phyloP scores from a whole-genome alignment of 1,284 basidiomycete genomes.

The Cutaneotrichosporon dermatis region DNA sequence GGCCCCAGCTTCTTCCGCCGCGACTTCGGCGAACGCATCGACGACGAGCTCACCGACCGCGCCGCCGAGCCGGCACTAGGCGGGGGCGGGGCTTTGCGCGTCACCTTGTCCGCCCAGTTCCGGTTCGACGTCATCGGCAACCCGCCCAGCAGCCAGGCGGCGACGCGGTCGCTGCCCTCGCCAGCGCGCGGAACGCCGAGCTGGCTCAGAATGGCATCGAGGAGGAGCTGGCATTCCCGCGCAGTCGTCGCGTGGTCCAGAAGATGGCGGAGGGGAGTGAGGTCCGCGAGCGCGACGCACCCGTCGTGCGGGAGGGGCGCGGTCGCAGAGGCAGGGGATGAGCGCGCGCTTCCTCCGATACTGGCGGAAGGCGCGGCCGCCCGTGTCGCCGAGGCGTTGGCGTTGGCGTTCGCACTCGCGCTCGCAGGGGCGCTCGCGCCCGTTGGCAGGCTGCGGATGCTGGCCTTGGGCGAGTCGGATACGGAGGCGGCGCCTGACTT shows the following conservation, averaged over 20 bases:
- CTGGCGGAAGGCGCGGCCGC: too few relatives aligned
- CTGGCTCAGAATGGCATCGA: constrained; percentile 71
- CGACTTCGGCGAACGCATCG: background rate
- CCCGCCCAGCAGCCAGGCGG: constrained; percentile 38
- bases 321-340: background rate
- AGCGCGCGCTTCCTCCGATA: background rate
- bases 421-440: too few relatives aligned
- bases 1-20: background rate
- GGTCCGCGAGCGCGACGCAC: constrained; percentile 40
- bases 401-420: too few relatives aligned
- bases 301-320: background rate
- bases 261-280: constrained; percentile 63
- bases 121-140: background rate
- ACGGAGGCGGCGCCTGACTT: too few relatives aligned
- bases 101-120: background rate
- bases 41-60: background rate
- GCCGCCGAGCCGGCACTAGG: background rate
- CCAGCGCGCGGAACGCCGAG: constrained; percentile 51
- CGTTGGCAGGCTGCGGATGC: background rate
- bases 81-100: background rate
- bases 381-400: too few relatives aligned
- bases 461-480: background rate
- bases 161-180: constrained; percentile 29
- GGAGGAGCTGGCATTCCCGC: constrained; percentile 75
- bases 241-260: constrained; percentile 67